A percentile compares a stretch with the other conserved stretches of the same genome.
These are phyloP conservation scores for Tulasnella sp. DNA, from an alignment of 768 basidiomycete genomes.

Conservation along the genomic window DNA sequence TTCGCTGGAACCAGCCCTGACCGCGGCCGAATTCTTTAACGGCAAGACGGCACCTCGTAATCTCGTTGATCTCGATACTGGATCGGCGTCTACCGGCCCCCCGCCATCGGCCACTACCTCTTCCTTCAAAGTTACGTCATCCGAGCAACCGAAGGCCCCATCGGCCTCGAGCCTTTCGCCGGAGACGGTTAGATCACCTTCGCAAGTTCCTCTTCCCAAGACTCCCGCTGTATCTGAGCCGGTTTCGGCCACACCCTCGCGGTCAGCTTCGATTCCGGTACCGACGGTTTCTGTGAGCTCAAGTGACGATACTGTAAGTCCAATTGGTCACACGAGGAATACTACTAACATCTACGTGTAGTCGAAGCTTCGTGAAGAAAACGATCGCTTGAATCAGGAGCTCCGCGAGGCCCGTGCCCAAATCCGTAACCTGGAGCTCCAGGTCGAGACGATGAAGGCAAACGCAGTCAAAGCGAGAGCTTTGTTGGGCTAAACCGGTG, in stretches of 20 bases:
- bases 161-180: not conserved
- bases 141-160: constrained; percentile 26
- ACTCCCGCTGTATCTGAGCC: constrained; percentile 13
- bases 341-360: not conserved
- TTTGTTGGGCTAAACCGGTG: constrained; percentile 40
- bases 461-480: constrained; percentile 76
- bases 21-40: constrained; percentile 79
- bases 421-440: constrained; percentile 78
- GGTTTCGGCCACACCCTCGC: not conserved
- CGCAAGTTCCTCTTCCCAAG: constrained; percentile 27
- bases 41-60: constrained; percentile 78
- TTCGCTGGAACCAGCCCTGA: constrained; percentile 71
- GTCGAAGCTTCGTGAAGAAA: constrained; percentile 49
- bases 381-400: constrained; percentile 56
- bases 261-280: constrained; percentile 1
- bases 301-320: constrained; percentile 15
- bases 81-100: constrained; percentile 37
- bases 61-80: constrained; percentile 73
- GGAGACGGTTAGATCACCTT: constrained; percentile 13
- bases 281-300: not conserved
- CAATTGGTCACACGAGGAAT: constrained; percentile 12
- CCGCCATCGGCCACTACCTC: constrained; percentile 34
- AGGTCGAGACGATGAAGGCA: constrained; percentile 67
- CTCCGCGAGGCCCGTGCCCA: constrained; percentile 75
- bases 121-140: constrained; percentile 33